Percentiles rank a stretch among this genome's conserved stretches.
phyloP scores from a whole-genome alignment of 225 moss, liverwort and hornwort genomes.

The Polytrichum formosum region DNA sequence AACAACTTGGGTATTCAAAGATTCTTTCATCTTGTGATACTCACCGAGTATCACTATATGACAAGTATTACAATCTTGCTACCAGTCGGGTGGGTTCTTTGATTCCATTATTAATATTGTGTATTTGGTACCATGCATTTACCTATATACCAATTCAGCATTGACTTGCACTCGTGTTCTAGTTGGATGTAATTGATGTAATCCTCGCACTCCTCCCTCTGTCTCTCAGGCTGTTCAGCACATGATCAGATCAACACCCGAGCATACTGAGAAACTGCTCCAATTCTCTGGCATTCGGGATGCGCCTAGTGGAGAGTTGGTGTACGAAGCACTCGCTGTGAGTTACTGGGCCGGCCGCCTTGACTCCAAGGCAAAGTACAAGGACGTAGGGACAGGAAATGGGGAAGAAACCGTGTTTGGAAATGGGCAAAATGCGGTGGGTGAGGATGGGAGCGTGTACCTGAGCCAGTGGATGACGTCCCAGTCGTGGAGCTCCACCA shows the following conservation, averaged over 20 bases:
- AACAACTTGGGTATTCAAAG: too few relatives aligned
- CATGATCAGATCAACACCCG: slow-evolving; percentile 32
- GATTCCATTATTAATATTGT: too few relatives aligned
- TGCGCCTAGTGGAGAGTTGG: slow-evolving; percentile 72
- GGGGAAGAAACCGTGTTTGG: slow-evolving; percentile 34
- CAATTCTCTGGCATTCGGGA: slow-evolving; percentile 62
- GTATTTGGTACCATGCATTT: too few relatives aligned
- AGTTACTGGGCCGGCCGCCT: slow-evolving; percentile 81
- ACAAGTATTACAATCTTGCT: too few relatives aligned
- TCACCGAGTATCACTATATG: too few relatives aligned
- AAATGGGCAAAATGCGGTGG: slow-evolving; percentile 47
- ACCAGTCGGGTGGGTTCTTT: too few relatives aligned
- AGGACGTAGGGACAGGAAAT: slow-evolving; percentile 18
- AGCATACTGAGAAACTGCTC: slow-evolving; percentile 54
- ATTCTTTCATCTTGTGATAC: too few relatives aligned
- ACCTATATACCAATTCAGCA: too few relatives aligned
- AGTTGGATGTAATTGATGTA: too few relatives aligned
- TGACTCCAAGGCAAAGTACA: slow-evolving; percentile 58
- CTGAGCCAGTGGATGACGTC: slow-evolving; percentile 79
- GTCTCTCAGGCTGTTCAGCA: slow-evolving; percentile 70
- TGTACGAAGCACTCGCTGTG: slow-evolving; percentile 79
- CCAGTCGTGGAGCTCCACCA: slow-evolving; percentile 65
- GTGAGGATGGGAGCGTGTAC: slow-evolving; percentile 84
- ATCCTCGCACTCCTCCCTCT: neutral
- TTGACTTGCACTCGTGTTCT: too few relatives aligned